Evolutionary conservation across 192 early-diverging fungal genomes (phyloP).

Genomic region (Paraglomus occultum): DNA sequence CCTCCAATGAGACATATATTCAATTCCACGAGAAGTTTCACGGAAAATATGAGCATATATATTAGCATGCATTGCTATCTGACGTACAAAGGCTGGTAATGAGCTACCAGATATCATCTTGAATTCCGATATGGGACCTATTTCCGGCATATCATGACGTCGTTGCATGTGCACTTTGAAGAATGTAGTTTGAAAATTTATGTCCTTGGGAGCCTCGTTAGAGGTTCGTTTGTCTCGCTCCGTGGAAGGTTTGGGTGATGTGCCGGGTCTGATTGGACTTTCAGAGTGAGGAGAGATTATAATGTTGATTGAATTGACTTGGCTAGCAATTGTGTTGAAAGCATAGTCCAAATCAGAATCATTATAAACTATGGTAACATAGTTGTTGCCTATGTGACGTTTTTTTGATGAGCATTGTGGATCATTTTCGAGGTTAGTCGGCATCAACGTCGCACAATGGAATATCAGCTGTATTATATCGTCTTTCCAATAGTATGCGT

Average conservation of each 20-base stretch:
- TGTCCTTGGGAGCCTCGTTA: slow-evolving; percentile 26
- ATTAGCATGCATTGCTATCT: slow-evolving; percentile 83
- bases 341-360: slow-evolving; percentile 80
- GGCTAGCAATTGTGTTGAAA: slow-evolving; percentile 87
- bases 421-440: slow-evolving; percentile 71
- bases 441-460: slow-evolving; percentile 95
- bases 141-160: slow-evolving; percentile 77
- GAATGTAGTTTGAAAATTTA: slow-evolving; percentile 41
- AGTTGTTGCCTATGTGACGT: slow-evolving; percentile 97
- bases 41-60: slow-evolving; percentile 86
- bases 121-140: slow-evolving; percentile 73
- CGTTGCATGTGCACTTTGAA: slow-evolving; percentile 65
- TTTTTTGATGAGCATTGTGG: slow-evolving; percentile 83
- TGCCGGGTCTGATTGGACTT: neutral
- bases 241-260: neutral
- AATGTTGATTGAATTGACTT: slow-evolving; percentile 97
- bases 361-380: slow-evolving; percentile 91
- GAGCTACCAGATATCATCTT: slow-evolving; percentile 80
- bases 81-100: slow-evolving; percentile 78
- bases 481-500: slow-evolving; percentile 79
- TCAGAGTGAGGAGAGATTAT: slow-evolving; percentile 73
- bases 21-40: slow-evolving; percentile 58
- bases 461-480: slow-evolving; percentile 88
- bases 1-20: slow-evolving; percentile 86
- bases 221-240: slow-evolving; percentile 5